These are phyloP conservation scores for Saccharum officinarum DNA, from an alignment of 176 grass and related monocot species.

Conservation along the genomic window DNA sequence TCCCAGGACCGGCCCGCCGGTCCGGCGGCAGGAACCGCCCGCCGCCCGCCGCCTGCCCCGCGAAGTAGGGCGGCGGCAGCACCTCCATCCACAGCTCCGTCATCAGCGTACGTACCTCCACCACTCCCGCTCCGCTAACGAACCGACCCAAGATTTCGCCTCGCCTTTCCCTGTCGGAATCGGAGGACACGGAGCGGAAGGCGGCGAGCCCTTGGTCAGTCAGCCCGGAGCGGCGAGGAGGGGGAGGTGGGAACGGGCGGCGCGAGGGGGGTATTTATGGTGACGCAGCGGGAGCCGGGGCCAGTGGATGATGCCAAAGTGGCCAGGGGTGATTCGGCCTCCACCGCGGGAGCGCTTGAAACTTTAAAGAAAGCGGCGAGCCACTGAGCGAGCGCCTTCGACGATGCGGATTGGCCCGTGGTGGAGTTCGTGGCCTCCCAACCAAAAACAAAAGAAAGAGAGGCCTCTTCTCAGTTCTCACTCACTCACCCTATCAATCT, in stretches of 20 bases:
- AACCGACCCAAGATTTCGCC: conserved; percentile 19
- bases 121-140: no score
- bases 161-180: background rate
- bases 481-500: no score
- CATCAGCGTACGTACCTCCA: background rate
- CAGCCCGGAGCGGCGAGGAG: background rate
- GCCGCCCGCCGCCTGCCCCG: background rate
- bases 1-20: conserved; percentile 6
- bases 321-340: conserved; percentile 44
- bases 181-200: background rate
- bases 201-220: background rate
- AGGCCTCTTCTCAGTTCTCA: background rate
- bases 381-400: background rate
- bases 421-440: conserved; percentile 72
- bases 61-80: conserved; percentile 58
- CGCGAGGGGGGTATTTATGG: conserved; percentile 37
- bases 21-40: conserved; percentile 43
- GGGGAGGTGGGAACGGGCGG: conserved; percentile 24
- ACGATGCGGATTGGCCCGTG: conserved; percentile 61
- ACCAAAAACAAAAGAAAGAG: conserved; percentile 43
- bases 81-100: conserved; percentile 82
- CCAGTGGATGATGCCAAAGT: conserved; percentile 56
- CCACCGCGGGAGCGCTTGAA: conserved; percentile 47
- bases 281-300: background rate
- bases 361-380: conserved; percentile 23